Evolutionary conservation across 805 yeast genomes (phyloP).

Genomic region (Cyberlindnera veronae): DNA sequence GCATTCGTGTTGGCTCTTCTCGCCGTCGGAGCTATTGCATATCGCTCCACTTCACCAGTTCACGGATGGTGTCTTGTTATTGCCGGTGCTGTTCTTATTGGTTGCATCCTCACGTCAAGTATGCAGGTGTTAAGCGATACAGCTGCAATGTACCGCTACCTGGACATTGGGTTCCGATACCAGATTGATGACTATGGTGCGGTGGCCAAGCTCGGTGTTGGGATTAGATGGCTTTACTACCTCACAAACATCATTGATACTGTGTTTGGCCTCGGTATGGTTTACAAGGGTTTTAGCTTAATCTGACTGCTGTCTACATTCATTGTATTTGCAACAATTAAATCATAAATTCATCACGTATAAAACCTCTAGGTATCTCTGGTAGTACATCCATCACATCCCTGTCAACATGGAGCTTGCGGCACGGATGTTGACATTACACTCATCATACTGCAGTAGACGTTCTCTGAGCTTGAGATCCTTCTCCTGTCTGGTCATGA

Average conservation of each 20-base stretch:
- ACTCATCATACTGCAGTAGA: slow-evolving; percentile 14
- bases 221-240: neutral
- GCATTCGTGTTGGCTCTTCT: too few species aligned
- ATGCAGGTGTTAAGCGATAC: neutral
- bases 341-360: too few species aligned
- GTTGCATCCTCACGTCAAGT: too few species aligned
- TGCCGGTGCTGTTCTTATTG: too few species aligned
- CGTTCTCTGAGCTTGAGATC: slow-evolving; percentile 22
- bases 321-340: too few species aligned
- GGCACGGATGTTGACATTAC: neutral
- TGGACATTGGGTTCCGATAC: neutral
- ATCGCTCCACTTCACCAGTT: too few species aligned
- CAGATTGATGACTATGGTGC: neutral
- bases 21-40: too few species aligned
- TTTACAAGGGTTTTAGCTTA: too few species aligned
- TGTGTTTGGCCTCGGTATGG: too few species aligned
- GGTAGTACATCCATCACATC: neutral
- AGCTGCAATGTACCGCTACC: neutral
- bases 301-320: too few species aligned
- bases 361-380: too few species aligned
- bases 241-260: neutral
- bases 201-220: neutral
- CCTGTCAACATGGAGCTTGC: neutral
- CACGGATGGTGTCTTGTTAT: too few species aligned
- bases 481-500: slow-evolving; percentile 18